phyloP scores from a whole-genome alignment of 1,139 yeast genomes.

The Magnusiomyces suaveolens region DNA sequence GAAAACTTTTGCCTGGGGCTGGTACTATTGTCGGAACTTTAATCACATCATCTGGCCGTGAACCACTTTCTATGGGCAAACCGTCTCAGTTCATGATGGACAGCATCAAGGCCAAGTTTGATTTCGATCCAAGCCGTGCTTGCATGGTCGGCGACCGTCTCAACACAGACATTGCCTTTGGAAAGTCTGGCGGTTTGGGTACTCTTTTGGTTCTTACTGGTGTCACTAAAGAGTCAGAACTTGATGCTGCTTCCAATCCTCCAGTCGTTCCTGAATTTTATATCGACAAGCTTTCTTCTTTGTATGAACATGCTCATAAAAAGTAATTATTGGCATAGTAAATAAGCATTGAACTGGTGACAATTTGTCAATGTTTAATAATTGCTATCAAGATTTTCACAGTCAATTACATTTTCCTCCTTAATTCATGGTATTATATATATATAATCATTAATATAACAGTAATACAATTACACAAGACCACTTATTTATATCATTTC shows the following conservation, averaged over 20 bases:
- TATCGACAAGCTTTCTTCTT: constrained; percentile 66
- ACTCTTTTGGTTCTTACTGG: constrained; percentile 87
- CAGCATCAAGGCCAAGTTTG: constrained; percentile 64
- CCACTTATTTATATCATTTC: too few relatives aligned
- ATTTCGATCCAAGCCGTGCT: constrained; percentile 52
- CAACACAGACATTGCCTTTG: constrained; percentile 91
- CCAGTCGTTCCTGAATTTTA: constrained; percentile 54
- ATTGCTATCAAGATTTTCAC: neutral
- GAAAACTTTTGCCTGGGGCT: constrained; percentile 83
- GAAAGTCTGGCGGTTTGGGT: constrained; percentile 71
- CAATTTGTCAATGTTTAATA: neutral
- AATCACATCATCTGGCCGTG: constrained; percentile 65
- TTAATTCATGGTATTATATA: too few relatives aligned
- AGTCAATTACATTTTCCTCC: too few relatives aligned
- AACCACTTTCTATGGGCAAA: constrained; percentile 79
- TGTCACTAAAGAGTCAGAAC: constrained; percentile 64
- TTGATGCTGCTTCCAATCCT: constrained; percentile 34
- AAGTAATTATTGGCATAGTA: neutral
- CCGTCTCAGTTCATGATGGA: constrained; percentile 88
- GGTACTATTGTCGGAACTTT: constrained; percentile 82
- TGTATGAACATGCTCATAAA: constrained; percentile 40
- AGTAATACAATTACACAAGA: too few relatives aligned
- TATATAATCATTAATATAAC: too few relatives aligned
- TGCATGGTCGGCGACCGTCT: constrained; percentile 94
- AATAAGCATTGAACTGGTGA: neutral